phyloP scores from a whole-genome alignment of 495 filamentous ascomycete species.

The Podospora conica region DNA sequence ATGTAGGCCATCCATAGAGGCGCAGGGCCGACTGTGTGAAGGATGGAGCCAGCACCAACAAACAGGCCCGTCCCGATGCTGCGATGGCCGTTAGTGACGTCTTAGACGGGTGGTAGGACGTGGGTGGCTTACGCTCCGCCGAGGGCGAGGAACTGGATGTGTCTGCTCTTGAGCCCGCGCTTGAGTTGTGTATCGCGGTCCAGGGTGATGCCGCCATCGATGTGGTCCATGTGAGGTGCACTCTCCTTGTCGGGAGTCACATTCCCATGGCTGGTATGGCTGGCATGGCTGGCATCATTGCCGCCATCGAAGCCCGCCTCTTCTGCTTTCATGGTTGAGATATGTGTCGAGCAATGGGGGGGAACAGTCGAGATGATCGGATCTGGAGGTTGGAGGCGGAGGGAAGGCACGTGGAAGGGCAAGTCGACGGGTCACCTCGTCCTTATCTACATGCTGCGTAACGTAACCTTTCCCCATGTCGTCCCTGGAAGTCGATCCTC shows the following conservation, averaged over 20 bases:
- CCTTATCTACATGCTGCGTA: background rate
- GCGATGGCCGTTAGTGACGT: background rate
- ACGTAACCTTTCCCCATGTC: background rate
- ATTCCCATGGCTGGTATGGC: background rate
- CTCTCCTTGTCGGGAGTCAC: slow-evolving; percentile 10
- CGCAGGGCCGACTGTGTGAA: slow-evolving; percentile 42
- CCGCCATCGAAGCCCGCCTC: background rate
- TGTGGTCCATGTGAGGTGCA: background rate
- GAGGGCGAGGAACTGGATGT: slow-evolving; percentile 68
- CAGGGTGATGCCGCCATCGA: slow-evolving; percentile 23
- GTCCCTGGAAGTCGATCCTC: background rate
- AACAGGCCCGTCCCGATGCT: slow-evolving; percentile 61
- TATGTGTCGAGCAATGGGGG: background rate
- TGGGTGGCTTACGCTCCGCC: slow-evolving; percentile 47
- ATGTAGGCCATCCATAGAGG: slow-evolving; percentile 51
- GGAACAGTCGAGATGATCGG: background rate
- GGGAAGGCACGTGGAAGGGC: background rate
- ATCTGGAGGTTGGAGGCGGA: background rate
- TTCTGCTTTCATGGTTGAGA: slow-evolving; percentile 5
- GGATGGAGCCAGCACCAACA: slow-evolving; percentile 45
- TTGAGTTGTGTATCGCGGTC: slow-evolving; percentile 34
- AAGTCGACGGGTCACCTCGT: background rate
- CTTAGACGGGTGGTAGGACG: background rate
- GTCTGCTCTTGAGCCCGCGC: slow-evolving; percentile 59
- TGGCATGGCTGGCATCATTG: background rate